phyloP scores from a whole-genome alignment of 2,329 filamentous ascomycete genomes.

The Hypoxylon sp. region DNA sequence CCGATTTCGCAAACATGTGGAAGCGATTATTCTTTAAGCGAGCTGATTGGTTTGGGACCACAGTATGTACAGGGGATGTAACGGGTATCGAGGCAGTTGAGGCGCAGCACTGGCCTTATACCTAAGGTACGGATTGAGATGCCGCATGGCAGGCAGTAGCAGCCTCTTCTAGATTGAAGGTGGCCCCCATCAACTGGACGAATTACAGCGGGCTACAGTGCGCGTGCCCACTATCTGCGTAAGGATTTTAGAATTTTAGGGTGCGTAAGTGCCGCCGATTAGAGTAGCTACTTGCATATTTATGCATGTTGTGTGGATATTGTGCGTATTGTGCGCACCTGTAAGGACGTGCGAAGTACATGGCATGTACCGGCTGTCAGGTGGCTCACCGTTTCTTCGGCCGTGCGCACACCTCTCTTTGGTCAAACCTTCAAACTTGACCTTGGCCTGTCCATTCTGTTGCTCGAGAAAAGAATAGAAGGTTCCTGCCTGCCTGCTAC shows the following conservation, averaged over 20 bases:
- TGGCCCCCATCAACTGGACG: not conserved
- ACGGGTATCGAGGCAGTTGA: constrained; percentile 6
- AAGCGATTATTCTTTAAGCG: constrained; percentile 7
- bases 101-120: constrained; percentile 2
- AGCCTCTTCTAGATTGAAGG: constrained; percentile 15
- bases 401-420: constrained; percentile 33
- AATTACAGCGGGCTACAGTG: constrained; percentile 6
- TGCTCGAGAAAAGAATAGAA: constrained; percentile 38
- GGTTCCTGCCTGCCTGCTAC: constrained; percentile 11
- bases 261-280: not conserved
- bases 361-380: constrained; percentile 26
- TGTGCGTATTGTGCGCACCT: constrained; percentile 7
- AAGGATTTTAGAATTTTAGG: constrained; percentile 23
- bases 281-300: constrained; percentile 14
- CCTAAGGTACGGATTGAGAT: constrained; percentile 9
- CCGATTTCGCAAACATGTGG: constrained; percentile 41
- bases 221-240: constrained; percentile 3
- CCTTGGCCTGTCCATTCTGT: constrained; percentile 4
- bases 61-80: constrained; percentile 3
- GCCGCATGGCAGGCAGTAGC: constrained; percentile 7
- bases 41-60: constrained; percentile 10
- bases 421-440: constrained; percentile 21
- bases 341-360: not conserved
- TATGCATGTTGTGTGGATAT: constrained; percentile 9
- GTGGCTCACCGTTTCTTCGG: constrained; percentile 37